phyloP scores from a whole-genome alignment of 1,284 basidiomycete genomes.

The Apiotrichum laibachii region DNA sequence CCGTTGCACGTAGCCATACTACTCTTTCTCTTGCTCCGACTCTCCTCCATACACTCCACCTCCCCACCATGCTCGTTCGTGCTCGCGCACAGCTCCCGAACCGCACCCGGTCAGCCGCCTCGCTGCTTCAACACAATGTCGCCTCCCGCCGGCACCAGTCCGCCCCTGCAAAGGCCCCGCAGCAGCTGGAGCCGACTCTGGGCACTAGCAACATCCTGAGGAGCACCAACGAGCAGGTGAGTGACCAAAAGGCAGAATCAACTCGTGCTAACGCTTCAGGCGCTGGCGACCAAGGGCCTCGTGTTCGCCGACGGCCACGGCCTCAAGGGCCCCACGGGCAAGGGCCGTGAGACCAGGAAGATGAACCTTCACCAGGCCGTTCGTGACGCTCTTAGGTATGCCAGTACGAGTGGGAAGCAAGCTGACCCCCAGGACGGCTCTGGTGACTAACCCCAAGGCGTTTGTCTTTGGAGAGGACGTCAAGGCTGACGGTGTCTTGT shows the following conservation, averaged over 20 bases:
- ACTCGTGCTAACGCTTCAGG: conserved; percentile 29
- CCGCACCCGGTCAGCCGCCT: not conserved
- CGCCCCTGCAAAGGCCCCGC: conserved; percentile 1
- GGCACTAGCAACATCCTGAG: conserved; percentile 36
- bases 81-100: not conserved
- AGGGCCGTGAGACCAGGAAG: conserved; percentile 76
- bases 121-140: not conserved
- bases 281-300: conserved; percentile 69
- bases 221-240: conserved; percentile 27
- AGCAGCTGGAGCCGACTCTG: conserved; percentile 34
- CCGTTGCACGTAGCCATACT: not conserved
- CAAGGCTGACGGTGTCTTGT: conserved; percentile 88
- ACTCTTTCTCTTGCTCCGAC: not conserved
- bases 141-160: conserved; percentile 6
- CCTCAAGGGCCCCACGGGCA: conserved; percentile 56
- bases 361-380: conserved; percentile 89
- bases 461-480: conserved; percentile 93
- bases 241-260: conserved; percentile 6
- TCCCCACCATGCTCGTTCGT: conserved; percentile 2
- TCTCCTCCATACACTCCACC: not conserved
- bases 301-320: conserved; percentile 65
- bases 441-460: conserved; percentile 79
- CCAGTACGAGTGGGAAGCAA: not conserved
- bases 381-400: conserved; percentile 77
- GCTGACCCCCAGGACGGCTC: conserved; percentile 60